phyloP scores from a whole-genome alignment of 176 grass and related monocot species.

The Triticum urartu region DNA sequence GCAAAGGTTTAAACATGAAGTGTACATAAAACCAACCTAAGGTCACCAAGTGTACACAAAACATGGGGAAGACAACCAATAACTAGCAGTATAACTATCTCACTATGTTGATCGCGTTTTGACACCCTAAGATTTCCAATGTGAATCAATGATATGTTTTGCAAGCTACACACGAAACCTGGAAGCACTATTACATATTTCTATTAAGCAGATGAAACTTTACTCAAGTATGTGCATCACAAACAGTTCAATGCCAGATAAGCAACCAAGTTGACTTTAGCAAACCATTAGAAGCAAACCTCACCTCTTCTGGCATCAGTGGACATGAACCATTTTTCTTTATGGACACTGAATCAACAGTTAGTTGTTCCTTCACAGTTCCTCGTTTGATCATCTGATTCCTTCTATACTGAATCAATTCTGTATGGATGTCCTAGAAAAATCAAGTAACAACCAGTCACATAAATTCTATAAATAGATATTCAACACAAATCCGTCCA shows the following conservation, averaged over 20 bases:
- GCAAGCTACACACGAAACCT: background rate
- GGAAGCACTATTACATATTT: background rate
- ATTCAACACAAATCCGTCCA: background rate
- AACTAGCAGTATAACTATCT: background rate
- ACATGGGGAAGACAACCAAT: background rate
- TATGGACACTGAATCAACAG: slow-evolving; percentile 77
- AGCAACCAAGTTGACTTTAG: background rate
- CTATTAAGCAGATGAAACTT: background rate
- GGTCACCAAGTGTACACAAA: background rate
- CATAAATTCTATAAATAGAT: slow-evolving; percentile 17
- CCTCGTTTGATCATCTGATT: slow-evolving; percentile 89
- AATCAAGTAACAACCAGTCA: slow-evolving; percentile 39
- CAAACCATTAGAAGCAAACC: slow-evolving; percentile 17
- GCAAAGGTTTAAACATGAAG: slow-evolving; percentile 6
- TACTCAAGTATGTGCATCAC: background rate
- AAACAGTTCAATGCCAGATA: background rate
- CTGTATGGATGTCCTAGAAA: slow-evolving; percentile 90
- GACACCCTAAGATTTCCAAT: slow-evolving; percentile 12
- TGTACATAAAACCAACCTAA: slow-evolving; percentile 13
- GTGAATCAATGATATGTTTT: background rate
- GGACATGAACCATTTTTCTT: slow-evolving; percentile 90
- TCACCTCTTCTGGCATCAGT: slow-evolving; percentile 97
- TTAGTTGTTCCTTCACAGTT: slow-evolving; percentile 68
- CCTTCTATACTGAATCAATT: slow-evolving; percentile 93
- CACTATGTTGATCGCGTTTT: slow-evolving; percentile 11